Evolutionary conservation across 2,329 filamentous ascomycete species (phyloP), one percentile per base, ranked within the genome.

Genomic region (Phyllosticta capitalensis): DNA sequence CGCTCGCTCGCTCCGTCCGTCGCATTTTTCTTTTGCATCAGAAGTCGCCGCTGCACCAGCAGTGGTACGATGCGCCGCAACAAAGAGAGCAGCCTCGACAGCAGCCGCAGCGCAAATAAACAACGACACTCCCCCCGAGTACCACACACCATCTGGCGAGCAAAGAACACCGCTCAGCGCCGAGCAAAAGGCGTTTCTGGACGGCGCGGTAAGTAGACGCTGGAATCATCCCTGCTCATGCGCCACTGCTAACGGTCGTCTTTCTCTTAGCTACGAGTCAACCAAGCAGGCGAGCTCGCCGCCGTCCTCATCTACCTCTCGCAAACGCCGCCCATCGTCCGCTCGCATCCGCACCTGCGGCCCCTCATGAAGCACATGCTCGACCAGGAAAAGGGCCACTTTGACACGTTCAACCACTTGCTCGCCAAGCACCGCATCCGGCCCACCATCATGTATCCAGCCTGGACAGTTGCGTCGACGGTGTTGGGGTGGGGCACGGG

Each of bases 351-450:
- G 0, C 89, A 96, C 70, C 85, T 99, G 19, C 87, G 90, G 6
- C 88, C 90, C 0, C 77, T 97, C 30, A 96, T 99, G 90, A 84
- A 86, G 67, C 94, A 97, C 80, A 99, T 99, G 94, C 92, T 96
- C 78, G 90, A 94, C 68, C 94, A 99, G 73, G 94, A 99, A 78
- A 90, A 84, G 12, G 87, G 85, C 9, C 94, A 99, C 74, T 85
- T 97, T 66, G 74, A 78, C 3, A 94, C 86, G 38, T 99, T 97
- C 81, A 95, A 96, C 74, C 68, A 78, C 2, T 81, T 97, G 24
- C 79, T 97, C 4, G 85, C 88, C 19, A 88, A 86, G 68, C 94
- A 97, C 74, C 90, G 91, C 60, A 85, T 99, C 56, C 89, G 94
- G 0, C 94, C 94, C 0, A 96, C 94, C 0, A 89, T 88, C 12